Conservation (phyloP, 352 stramenopile species). For the Phytophthora syringae region DNA sequence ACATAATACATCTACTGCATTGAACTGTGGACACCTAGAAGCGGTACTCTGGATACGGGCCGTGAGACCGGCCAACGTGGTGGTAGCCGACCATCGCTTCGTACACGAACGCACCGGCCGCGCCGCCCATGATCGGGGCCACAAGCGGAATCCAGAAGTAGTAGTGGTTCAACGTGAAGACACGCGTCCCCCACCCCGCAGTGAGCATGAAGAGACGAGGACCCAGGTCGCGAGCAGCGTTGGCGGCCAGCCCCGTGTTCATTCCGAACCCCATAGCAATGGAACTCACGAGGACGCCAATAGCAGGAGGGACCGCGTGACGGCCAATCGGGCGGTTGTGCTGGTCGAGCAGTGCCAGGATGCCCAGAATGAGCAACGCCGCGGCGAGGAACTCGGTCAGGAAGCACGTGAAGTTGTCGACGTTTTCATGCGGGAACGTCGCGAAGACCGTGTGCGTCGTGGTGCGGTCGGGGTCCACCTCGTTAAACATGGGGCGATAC, state of each 20-base stretch:
- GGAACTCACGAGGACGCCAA: conserved; percentile 74
- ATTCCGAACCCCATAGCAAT: conserved; percentile 82
- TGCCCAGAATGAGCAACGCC: conserved; percentile 63
- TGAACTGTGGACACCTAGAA: conserved; percentile 27
- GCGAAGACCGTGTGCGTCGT: conserved; percentile 46
- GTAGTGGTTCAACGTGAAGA: conserved; percentile 70
- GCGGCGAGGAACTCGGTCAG: conserved; percentile 45
- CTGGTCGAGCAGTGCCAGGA: conserved; percentile 75
- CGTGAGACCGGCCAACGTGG: conserved; percentile 45
- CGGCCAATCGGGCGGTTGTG: conserved; percentile 76
- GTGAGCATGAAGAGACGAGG: conserved; percentile 69
- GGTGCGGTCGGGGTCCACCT: conserved; percentile 41
- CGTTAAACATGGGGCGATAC: conserved; percentile 56
- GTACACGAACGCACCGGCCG: conserved; percentile 64
- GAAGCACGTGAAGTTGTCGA: conserved; percentile 44
- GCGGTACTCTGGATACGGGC: conserved; percentile 30
- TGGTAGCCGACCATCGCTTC: conserved; percentile 61
- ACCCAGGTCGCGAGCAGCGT: conserved; percentile 72
- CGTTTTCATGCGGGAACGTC: conserved; percentile 41
- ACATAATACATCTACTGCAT: no score
- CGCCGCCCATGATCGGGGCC: conserved; percentile 64
- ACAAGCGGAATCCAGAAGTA: no score
- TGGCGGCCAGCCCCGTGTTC: conserved; percentile 84
- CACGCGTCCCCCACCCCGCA: conserved; percentile 68
- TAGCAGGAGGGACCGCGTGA: conserved; percentile 73